Base-by-base conservation (phyloP, 2,329 filamentous ascomycete genomes). In the Metarhizium brunneum region DNA sequence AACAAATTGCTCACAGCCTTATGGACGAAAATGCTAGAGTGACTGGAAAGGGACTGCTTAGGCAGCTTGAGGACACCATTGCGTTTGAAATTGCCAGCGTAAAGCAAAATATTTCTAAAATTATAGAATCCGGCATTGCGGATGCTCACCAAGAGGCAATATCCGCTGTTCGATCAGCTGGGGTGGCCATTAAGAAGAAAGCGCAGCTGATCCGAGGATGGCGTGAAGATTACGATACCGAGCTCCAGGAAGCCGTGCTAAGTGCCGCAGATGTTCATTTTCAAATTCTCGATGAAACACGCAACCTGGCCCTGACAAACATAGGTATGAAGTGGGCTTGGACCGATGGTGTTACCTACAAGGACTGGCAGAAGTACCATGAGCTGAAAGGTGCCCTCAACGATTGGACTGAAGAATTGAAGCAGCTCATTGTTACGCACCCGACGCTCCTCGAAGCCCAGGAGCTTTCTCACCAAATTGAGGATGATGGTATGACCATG, bases 341-440 rank as follows among this genome's bases (percentile, higher is more conserved):
- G 86, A 94, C 91, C 74, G 91, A 97, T 56, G 90, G 90, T 36
- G 83, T 99, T 58, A 95, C 92, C 1, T 96, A 99, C 77, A 92
- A 95, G 69, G 91, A 99, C 69, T 99, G 94, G 94, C 84, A 87
- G 57, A 94, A 92, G 69, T 99, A 96, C 67, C 91, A 97, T 69
- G 84, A 88, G 57, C 77, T 99, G 56, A 95, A 89, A 74, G 83
- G 81, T 54, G 86, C 88, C 13, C 88, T 96, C 53, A 85, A 87
- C 50, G 84, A 90, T 64, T 96, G 92, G 91, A 87, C 89, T 55
- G 78, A 83, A 40, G 89, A 95, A 62, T 84, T 99, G 50, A 85
- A 90, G 67, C 78, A 84, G 57, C 81, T 92, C 54, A 88, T 90
- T 43, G 80, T 87, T 57, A 80, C 83, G 3, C 88, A 96, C 66